Percentiles rank a stretch among this genome's conserved stretches.
phyloP scores from a whole-genome alignment of 225 moss, liverwort and hornwort genomes.

The Bryum argenteum region DNA sequence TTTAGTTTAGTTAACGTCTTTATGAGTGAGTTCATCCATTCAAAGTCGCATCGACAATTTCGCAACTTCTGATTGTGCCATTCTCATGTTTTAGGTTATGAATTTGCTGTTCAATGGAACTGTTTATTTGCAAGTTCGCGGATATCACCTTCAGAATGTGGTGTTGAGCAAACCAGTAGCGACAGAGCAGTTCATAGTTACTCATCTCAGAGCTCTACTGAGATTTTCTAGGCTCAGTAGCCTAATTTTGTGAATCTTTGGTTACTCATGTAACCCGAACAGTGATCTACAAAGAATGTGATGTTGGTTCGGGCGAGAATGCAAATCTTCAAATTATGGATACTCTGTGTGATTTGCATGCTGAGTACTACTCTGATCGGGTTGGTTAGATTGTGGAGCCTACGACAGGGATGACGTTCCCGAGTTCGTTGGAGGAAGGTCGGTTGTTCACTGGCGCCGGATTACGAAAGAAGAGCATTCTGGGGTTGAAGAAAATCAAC shows the following conservation, averaged over 20 bases:
- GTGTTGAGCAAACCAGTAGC: neutral
- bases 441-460: slow-evolving; percentile 73
- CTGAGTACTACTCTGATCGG: neutral
- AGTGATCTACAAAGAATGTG: too few relatives aligned
- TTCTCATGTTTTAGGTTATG: neutral
- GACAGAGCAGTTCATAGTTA: too few relatives aligned
- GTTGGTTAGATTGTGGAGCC: slow-evolving; percentile 67
- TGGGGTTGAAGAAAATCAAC: slow-evolving; percentile 84
- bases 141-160: neutral
- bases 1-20: neutral
- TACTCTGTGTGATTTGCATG: neutral
- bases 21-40: neutral
- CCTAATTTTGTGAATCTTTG: neutral
- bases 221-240: too few relatives aligned
- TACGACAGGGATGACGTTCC: slow-evolving; percentile 73
- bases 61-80: neutral
- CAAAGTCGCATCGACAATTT: neutral
- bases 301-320: too few relatives aligned
- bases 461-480: slow-evolving; percentile 74
- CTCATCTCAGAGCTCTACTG: too few relatives aligned
- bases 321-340: too few relatives aligned
- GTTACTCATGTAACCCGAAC: neutral
- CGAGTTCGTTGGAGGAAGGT: slow-evolving; percentile 60
- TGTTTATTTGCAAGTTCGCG: neutral
- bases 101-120: slow-evolving; percentile 13